Conservation (phyloP, 306 rosid genomes). For the Cyamopsis tetragonoloba region DNA sequence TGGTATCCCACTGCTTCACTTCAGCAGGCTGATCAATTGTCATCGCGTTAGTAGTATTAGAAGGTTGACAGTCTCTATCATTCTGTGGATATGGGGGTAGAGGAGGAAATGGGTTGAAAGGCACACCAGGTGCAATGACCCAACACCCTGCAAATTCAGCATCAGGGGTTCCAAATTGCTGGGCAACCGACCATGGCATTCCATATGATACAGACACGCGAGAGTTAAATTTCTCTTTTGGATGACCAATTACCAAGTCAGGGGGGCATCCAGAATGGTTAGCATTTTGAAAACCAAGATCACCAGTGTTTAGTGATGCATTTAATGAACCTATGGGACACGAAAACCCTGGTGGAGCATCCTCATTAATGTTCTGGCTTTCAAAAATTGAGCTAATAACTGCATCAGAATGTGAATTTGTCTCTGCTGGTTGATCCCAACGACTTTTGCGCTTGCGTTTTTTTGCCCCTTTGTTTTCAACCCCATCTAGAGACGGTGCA, state of each 20-base stretch:
- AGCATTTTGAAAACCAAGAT: slow-evolving; percentile 32
- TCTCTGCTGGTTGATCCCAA: slow-evolving; percentile 94
- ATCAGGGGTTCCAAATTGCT: slow-evolving; percentile 58
- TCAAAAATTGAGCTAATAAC: slow-evolving; percentile 32
- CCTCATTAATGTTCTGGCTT: slow-evolving; percentile 50
- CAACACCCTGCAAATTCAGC: slow-evolving; percentile 54
- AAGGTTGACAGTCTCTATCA: slow-evolving; percentile 39
- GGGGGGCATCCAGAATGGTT: slow-evolving; percentile 32
- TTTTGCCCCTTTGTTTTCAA: slow-evolving; percentile 37
- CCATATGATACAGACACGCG: slow-evolving; percentile 80
- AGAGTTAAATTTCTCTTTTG: slow-evolving; percentile 70
- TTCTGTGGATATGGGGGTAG: slow-evolving; percentile 61
- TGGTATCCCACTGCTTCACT: slow-evolving; percentile 33
- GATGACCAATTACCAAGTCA: slow-evolving; percentile 52
- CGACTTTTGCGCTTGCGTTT: slow-evolving; percentile 91
- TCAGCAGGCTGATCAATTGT: slow-evolving; percentile 36
- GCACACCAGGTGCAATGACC: slow-evolving; percentile 85
- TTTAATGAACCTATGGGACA: slow-evolving; percentile 43
- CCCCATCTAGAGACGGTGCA: slow-evolving; percentile 34
- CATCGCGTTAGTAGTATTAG: slow-evolving; percentile 26
- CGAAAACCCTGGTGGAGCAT: slow-evolving; percentile 95
- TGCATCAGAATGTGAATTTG: slow-evolving; percentile 37
- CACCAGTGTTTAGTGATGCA: slow-evolving; percentile 31
- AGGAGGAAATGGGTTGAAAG: slow-evolving; percentile 92
- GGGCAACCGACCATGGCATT: slow-evolving; percentile 62